Evolutionary conservation across 495 filamentous ascomycete genomes (phyloP), one percentile per base, ranked within the genome.

Genomic region (Penicillium daleae): DNA sequence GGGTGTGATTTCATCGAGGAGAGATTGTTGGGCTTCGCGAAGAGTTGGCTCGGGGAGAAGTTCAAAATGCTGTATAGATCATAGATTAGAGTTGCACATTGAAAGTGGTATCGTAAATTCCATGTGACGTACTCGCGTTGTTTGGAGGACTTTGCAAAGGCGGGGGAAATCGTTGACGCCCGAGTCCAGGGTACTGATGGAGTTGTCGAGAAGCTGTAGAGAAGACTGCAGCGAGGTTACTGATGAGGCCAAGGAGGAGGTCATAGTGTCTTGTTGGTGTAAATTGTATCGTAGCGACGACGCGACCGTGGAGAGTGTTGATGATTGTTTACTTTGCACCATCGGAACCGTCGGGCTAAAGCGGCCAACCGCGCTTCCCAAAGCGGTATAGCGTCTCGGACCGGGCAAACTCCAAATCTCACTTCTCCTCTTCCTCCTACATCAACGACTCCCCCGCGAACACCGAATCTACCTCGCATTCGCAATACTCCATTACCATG

Each of bases 161-260:
- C 90, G 86, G 62, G 90, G 89, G 69, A 91, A 92, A 74, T 93
- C 90, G 68, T 77, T 83, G 56, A 92, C 85, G 48, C 90, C 90
- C 0, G 83, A 75, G 66, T 90, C 87, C 60, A 93, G 85, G 56
- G 89, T 92, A 10, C 78, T 80, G 71, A 92, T 91, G 27, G 86
- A 87, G 33, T 87, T 89, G 63, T 90, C 87, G 56, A 93, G 85
- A n/a, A 92, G 83, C 26, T 85, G 80, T 49, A 90, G 85, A 22
- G 87, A 90, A 39, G 83, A 86, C 60, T 85, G 87, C 15, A 93
- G 83, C 6, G 90, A 92, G 19, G 82, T 72, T 15, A 93, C 90
- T 53, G 88, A 92, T 35, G 83, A 81, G 19, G 82, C 74, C 12
- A 92, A 83, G 6, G 88, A 81, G 6, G 70, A 70, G 27, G 76